Conservation (phyloP, 2,329 filamentous ascomycete genomes). For the Aspergillus novofumigatus region DNA sequence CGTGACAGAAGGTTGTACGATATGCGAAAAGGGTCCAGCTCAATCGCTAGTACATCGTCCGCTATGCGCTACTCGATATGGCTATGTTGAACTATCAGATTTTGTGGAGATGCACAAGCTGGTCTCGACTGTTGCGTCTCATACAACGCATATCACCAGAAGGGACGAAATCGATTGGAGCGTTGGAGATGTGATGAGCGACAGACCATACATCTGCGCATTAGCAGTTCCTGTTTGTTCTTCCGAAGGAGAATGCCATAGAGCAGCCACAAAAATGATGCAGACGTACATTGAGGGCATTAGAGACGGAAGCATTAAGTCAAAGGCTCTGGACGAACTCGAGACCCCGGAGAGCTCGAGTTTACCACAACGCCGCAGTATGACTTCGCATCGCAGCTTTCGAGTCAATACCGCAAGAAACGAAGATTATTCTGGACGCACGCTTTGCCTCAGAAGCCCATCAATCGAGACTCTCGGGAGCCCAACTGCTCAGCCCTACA, state of each 20-base stretch:
- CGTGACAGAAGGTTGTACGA: not conserved
- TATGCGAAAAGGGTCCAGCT: not conserved
- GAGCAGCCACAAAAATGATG: not conserved
- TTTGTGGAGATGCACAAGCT: slow-evolving; percentile 1
- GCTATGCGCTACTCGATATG: slow-evolving; percentile 2
- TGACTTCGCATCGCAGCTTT: not conserved
- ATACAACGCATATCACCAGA: slow-evolving; percentile 2
- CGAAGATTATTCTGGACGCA: not conserved
- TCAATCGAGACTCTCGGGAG: not conserved
- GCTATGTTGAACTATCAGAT: slow-evolving; percentile 7
- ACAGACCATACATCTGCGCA: slow-evolving; percentile 7
- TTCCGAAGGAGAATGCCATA: not conserved
- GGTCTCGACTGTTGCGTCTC: slow-evolving; percentile 7
- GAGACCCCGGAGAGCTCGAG: not conserved
- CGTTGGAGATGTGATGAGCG: slow-evolving; percentile 4
- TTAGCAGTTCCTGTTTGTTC: slow-evolving; percentile 9
- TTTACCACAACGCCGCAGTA: not conserved
- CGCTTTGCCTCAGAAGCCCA: not conserved
- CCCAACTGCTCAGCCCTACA: not conserved
- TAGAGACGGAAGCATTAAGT: not conserved
- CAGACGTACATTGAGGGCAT: slow-evolving; percentile 4
- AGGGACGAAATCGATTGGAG: slow-evolving; percentile 3
- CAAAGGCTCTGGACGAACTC: not conserved
- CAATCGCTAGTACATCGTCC: slow-evolving; percentile 1
- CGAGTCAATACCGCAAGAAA: not conserved